These are phyloP conservation scores for Vairimorpha necatrix DNA, from an alignment of 371 early-diverging fungal genomes.

Conservation along the genomic window DNA sequence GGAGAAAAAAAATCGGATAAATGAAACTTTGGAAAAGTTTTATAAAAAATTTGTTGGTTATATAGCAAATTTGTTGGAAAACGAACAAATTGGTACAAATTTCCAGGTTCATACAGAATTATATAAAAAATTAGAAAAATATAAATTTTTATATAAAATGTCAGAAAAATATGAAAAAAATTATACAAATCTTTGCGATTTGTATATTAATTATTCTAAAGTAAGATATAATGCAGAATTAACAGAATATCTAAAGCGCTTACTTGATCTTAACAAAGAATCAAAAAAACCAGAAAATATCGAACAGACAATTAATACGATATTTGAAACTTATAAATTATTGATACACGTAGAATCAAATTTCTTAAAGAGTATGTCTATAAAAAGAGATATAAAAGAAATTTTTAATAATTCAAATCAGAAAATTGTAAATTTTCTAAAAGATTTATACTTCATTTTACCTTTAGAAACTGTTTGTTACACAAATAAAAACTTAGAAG, in stretches of 20 bases:
- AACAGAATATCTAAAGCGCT: conserved; percentile 22
- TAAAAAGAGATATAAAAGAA: conserved; percentile 2
- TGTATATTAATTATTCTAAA: conserved; percentile 35
- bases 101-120: conserved; percentile 47
- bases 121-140: conserved; percentile 40
- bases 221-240: conserved; percentile 45
- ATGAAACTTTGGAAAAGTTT: conserved; percentile 29
- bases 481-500: conserved; percentile 40
- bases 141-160: conserved; percentile 30
- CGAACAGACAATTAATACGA: neutral
- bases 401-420: conserved; percentile 31
- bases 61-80: conserved; percentile 26
- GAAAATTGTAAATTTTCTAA: conserved; percentile 42
- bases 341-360: conserved; percentile 40
- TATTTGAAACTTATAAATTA: conserved; percentile 37
- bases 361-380: conserved; percentile 25
- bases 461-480: conserved; percentile 32
- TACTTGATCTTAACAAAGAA: conserved; percentile 18
- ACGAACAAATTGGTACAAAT: conserved; percentile 19
- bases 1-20: conserved; percentile 35
- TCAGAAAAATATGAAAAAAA: conserved; percentile 28
- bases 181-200: conserved; percentile 21
- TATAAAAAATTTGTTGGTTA: conserved; percentile 47
- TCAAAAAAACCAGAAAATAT: conserved; percentile 14
- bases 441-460: conserved; percentile 29